Base-by-base conservation (phyloP, 192 early-diverging fungal species). In the Mortierella alpina region DNA sequence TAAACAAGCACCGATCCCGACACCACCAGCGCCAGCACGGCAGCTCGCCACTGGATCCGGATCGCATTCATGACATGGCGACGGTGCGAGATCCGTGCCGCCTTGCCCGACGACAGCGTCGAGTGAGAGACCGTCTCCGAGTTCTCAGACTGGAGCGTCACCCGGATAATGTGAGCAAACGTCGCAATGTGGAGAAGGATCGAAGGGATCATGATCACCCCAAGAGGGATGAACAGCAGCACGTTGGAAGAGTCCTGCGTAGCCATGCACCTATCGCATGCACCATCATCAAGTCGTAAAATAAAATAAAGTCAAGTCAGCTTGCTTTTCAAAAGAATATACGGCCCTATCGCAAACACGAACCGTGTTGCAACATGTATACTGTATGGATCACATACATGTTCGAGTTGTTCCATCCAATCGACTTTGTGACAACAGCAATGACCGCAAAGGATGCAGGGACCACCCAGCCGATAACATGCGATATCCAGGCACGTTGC, bases 41-140 rank as follows among this genome's bases (percentile, higher is more conserved):
- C 70, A 6, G 86, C 86, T 22, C 84, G 84, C 86, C 84, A 87
- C 54, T 85, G 86, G 22, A 87, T 87, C 7, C 83, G 73, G 55
- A 87, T 75, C 1, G 86, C 84, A 7, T 75, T 79, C 17, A 87
- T 62, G 13, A 87, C 84, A 61, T 87, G 86, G 14, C 66, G 65
- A 8, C 73, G 73, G 63, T 76, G 74, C 2, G 74, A 70, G 55
- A 76, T 69, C 15, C 67, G 15, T 11, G 52, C 67, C 1, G 67
- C 74, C 1, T 53, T 41, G 14, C 66, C 66, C 0, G 63, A 76
- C 0, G 73, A 68, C 51, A 68, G 41, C 0, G 66, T 68, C 22
- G 73, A 68, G 41, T 54, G 56, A 13, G 73, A 68, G 47, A 68
- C 44, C 2, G 66, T 69, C n/a, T 59, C 63, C 9, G 75, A 65